Conservation (phyloP, 2,329 filamentous ascomycete genomes). For the Ophiosphaerella narmari region DNA sequence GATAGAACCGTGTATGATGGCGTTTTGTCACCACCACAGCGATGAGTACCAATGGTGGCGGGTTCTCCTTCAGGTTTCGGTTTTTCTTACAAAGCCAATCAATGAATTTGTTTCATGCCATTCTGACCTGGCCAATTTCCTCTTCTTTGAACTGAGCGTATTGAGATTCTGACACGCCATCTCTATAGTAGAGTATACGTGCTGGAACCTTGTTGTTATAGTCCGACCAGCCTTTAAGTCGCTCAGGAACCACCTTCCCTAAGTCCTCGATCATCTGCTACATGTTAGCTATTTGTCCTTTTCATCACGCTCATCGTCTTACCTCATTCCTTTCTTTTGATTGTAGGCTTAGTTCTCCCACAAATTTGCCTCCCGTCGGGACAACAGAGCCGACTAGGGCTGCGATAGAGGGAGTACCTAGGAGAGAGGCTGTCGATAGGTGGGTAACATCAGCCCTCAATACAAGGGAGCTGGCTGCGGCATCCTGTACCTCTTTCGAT, state of each 20-base stretch:
- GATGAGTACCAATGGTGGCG: conserved; percentile 21
- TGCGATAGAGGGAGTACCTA: conserved; percentile 43
- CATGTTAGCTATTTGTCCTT: background rate
- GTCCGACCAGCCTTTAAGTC: conserved; percentile 13
- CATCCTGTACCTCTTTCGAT: background rate
- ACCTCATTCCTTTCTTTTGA: background rate
- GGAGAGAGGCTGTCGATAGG: conserved; percentile 24
- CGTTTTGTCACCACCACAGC: conserved; percentile 47
- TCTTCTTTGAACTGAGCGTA: background rate
- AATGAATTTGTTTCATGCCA: background rate
- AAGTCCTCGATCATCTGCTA: conserved; percentile 1
- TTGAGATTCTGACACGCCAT: conserved; percentile 19
- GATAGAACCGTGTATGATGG: conserved; percentile 50
- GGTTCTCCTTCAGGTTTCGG: background rate
- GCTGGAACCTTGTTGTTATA: conserved; percentile 7
- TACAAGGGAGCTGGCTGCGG: background rate
- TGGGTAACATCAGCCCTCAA: conserved; percentile 47
- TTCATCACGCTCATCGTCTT: background rate
- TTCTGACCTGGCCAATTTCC: background rate
- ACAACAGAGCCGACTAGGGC: conserved; percentile 48
- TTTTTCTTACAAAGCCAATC: background rate
- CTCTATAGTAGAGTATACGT: conserved; percentile 31
- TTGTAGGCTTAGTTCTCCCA: conserved; percentile 44
- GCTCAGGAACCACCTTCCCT: conserved; percentile 12
- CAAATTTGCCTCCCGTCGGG: conserved; percentile 26